A percentile compares a stretch with the other conserved stretches of the same genome.
phyloP scores from a whole-genome alignment of 495 filamentous ascomycete species.

The Massariosphaeria phaeospora region DNA sequence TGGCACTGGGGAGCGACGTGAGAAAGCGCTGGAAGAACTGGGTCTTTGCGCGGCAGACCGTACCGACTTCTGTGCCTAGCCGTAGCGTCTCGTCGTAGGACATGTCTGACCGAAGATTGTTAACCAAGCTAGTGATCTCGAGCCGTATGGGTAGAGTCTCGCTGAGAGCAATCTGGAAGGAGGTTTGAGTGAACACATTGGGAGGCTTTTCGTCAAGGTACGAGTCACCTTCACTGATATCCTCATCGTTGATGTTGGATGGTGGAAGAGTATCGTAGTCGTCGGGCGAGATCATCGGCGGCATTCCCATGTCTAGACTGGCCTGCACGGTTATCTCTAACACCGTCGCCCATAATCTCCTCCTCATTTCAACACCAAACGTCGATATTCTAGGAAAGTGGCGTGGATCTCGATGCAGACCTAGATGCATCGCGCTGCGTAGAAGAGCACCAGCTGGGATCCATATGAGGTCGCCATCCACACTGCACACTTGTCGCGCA shows the following conservation, averaged over 20 bases:
- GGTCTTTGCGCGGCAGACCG: not conserved
- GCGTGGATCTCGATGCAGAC: conserved; percentile 20
- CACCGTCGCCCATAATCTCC: conserved; percentile 20
- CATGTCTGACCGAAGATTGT: conserved; percentile 7
- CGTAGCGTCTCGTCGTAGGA: conserved; percentile 12
- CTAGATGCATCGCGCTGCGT: conserved; percentile 24
- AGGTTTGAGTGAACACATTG: conserved; percentile 4
- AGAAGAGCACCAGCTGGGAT: conserved; percentile 16
- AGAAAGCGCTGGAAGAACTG: not conserved
- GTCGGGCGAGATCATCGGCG: conserved; percentile 5
- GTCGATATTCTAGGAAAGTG: conserved; percentile 8
- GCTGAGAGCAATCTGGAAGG: conserved; percentile 2
- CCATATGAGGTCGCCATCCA: conserved; percentile 17
- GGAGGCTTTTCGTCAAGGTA: not conserved
- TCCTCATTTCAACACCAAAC: conserved; percentile 9
- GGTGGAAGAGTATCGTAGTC: conserved; percentile 17
- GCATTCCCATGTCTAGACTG: conserved; percentile 17
- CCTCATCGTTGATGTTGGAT: conserved; percentile 14
- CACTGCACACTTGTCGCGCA: conserved; percentile 5
- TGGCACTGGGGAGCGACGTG: not conserved
- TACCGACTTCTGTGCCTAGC: not conserved
- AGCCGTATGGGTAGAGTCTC: conserved; percentile 5
- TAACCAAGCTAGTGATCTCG: conserved; percentile 10
- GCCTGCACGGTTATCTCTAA: conserved; percentile 18
- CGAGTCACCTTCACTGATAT: conserved; percentile 6